These are phyloP conservation scores for Cladophialophora immunda DNA, from an alignment of 2,329 filamentous ascomycete genomes.

Conservation along the genomic window DNA sequence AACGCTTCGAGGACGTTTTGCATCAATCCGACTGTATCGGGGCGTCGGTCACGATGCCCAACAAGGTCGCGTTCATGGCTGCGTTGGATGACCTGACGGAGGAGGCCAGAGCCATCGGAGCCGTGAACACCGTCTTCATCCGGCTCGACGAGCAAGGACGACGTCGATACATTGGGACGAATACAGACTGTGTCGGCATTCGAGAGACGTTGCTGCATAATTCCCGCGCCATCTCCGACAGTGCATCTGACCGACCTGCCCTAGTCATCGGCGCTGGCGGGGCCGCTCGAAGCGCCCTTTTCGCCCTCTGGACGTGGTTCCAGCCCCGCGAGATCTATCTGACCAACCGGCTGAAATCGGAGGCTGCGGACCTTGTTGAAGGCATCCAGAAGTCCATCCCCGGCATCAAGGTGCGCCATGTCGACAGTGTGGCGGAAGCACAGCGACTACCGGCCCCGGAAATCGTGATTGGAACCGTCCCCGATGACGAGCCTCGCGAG, in stretches of 20 bases:
- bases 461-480: constrained; percentile 40
- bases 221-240: constrained; percentile 59
- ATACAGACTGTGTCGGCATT: constrained; percentile 53
- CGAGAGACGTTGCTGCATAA: constrained; percentile 51
- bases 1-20: constrained; percentile 7
- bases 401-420: constrained; percentile 27
- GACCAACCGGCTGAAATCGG: constrained; percentile 37
- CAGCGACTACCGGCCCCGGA: constrained; percentile 27
- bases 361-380: constrained; percentile 38
- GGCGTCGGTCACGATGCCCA: constrained; percentile 52
- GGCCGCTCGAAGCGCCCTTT: constrained; percentile 79
- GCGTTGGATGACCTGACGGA: constrained; percentile 50
- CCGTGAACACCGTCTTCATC: constrained; percentile 54
- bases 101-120: constrained; percentile 53
- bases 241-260: constrained; percentile 56
- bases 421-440: constrained; percentile 30
- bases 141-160: constrained; percentile 47
- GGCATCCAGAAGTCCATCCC: constrained; percentile 9
- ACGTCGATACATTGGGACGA: constrained; percentile 54
- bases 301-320: constrained; percentile 65
- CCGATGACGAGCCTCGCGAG: constrained; percentile 35
- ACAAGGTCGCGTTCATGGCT: constrained; percentile 50
- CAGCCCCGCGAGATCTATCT: constrained; percentile 63
- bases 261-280: constrained; percentile 68
- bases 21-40: constrained; percentile 46